Percentiles rank a stretch among this genome's conserved stretches.
Conservation (phyloP, 805 yeast genomes). For the Limtongozyma cylindracea region DNA sequence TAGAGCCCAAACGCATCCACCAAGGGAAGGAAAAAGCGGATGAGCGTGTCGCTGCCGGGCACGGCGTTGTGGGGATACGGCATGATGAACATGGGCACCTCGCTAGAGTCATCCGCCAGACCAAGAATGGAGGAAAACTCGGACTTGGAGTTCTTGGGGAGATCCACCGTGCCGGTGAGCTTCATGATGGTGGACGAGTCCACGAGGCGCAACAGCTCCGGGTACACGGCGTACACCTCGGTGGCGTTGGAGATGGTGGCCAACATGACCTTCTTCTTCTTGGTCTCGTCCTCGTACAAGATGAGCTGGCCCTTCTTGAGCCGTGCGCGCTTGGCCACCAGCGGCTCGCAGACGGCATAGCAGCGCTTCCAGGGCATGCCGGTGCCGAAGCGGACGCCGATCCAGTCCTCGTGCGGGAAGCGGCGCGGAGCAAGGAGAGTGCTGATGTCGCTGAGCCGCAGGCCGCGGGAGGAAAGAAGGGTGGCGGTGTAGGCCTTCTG, state of each 20-base stretch:
- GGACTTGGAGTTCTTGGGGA: conserved; percentile 11
- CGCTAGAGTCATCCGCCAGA: conserved; percentile 17
- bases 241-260: conserved; percentile 51
- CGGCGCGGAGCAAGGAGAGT: conserved; percentile 69
- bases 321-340: conserved; percentile 20
- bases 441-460: conserved; percentile 65
- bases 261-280: conserved; percentile 43
- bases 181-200: conserved; percentile 79
- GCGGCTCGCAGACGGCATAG: conserved; percentile 68
- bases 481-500: conserved; percentile 98
- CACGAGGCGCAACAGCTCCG: conserved; percentile 57
- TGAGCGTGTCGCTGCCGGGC: conserved; percentile 22
- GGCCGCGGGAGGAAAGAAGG: conserved; percentile 72
- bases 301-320: conserved; percentile 37
- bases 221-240: conserved; percentile 77
- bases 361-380: conserved; percentile 98
- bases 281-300: conserved; percentile 69
- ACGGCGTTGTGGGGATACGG: conserved; percentile 18
- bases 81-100: conserved; percentile 18
- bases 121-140: conserved; percentile 15
- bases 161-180: conserved; percentile 50
- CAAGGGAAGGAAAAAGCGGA: conserved; percentile 14
- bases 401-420: conserved; percentile 83
- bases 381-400: conserved; percentile 77
- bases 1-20: conserved; percentile 17